A percentile compares a stretch with the other conserved stretches of the same genome.
Evolutionary conservation across 441 rosid species (phyloP).

Genomic region (Erysimum cheiri): DNA sequence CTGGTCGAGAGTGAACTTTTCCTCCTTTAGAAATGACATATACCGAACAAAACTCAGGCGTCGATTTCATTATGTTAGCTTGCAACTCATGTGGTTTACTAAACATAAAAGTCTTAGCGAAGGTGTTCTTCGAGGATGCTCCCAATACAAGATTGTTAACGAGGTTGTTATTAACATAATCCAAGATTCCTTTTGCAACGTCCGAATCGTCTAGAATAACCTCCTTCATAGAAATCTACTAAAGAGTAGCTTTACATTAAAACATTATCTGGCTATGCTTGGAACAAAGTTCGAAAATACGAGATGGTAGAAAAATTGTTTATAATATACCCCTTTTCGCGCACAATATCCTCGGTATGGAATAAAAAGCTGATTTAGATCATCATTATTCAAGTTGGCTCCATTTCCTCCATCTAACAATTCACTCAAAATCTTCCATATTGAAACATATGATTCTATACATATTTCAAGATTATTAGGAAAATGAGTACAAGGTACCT

Average conservation of each 20-base stretch:
- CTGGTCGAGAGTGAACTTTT: conserved; percentile 57
- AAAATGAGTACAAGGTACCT: conserved; percentile 52
- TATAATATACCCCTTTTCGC: conserved; percentile 42
- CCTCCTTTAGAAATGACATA: conserved; percentile 85
- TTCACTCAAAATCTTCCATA: neutral
- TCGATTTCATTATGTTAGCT: conserved; percentile 50
- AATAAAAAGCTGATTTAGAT: conserved; percentile 33
- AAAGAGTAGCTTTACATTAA: neutral
- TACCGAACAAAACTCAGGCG: conserved; percentile 77
- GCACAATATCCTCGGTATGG: conserved; percentile 44
- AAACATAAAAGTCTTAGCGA: conserved; percentile 59
- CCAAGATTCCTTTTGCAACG: conserved; percentile 60
- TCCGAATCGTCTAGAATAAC: conserved; percentile 69
- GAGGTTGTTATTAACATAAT: conserved; percentile 57
- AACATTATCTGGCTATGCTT: neutral
- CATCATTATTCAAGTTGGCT: conserved; percentile 34
- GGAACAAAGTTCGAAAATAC: conserved; percentile 6
- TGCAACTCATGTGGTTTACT: conserved; percentile 56
- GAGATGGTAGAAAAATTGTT: neutral
- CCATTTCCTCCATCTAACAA: conserved; percentile 39
- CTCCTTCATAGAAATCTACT: conserved; percentile 66
- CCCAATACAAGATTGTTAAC: conserved; percentile 67
- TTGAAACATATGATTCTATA: neutral
- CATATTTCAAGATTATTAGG: neutral
- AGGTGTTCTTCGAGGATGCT: conserved; percentile 62